A percentile compares a stretch with the other conserved stretches of the same genome.
These are phyloP conservation scores for Candida wancherniae DNA, from an alignment of 805 yeast genomes.

Conservation along the genomic window DNA sequence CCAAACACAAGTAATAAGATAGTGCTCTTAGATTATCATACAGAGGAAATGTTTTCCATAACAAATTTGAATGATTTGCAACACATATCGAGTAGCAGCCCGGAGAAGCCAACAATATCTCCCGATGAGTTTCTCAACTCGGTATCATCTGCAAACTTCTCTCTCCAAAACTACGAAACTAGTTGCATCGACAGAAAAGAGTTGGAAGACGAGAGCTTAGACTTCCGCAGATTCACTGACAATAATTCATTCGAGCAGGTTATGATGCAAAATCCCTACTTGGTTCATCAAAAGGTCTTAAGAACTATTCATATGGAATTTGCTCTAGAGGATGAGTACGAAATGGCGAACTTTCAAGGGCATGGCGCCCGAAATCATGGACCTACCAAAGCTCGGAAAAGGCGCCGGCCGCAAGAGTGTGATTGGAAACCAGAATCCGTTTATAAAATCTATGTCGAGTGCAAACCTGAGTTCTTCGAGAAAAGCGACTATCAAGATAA, in stretches of 20 bases:
- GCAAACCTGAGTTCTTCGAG: slow-evolving; percentile 24
- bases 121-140: too few species aligned
- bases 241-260: slow-evolving; percentile 12
- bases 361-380: slow-evolving; percentile 2
- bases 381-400: slow-evolving; percentile 9
- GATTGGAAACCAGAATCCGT: slow-evolving; percentile 19
- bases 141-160: too few species aligned
- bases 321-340: slow-evolving; percentile 13
- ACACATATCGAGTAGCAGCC: too few species aligned
- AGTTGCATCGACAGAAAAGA: too few species aligned
- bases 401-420: slow-evolving; percentile 14
- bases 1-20: too few species aligned
- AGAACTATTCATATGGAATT: slow-evolving; percentile 11
- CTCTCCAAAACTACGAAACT: too few species aligned
- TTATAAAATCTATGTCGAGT: slow-evolving; percentile 15
- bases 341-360: slow-evolving; percentile 2
- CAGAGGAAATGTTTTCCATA: too few species aligned
- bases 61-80: too few species aligned
- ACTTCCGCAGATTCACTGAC: too few species aligned
- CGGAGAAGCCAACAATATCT: too few species aligned
- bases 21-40: too few species aligned
- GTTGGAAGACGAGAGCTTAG: too few species aligned
- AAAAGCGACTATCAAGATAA: slow-evolving; percentile 25
- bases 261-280: slow-evolving; percentile 11
- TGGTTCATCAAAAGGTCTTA: slow-evolving; percentile 13